Evolutionary conservation across 352 stramenopile genomes (phyloP), one percentile per base, ranked within the genome.

Genomic region (Globisporangium sylvaticum): DNA sequence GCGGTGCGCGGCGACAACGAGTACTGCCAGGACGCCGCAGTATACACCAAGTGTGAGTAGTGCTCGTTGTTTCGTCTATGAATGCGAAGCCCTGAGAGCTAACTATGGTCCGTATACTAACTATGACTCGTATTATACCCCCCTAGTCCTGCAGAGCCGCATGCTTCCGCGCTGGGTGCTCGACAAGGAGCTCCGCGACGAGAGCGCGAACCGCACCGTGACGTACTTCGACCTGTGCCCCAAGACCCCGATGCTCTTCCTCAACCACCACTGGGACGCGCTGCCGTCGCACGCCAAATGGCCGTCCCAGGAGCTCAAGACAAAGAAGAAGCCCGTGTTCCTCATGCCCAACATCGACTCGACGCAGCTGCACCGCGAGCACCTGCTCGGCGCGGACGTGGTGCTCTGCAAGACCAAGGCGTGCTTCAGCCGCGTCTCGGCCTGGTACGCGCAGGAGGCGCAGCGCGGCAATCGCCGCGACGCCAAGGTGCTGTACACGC

Each of bases 11-110:
- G 72, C 22, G 71, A 88, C 29, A 81, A 81, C 34, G 61, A 52
- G 15, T 92, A 91, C 68, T 92, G 84, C 72, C 80, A 92, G 65
- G 84, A 92, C 60, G 78, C 75, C 1, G 76, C 84, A 44, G 82
- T 76, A 4, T 92, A 91, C 69, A 76, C 79, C 48, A 89, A 90
- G 64, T 87, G 81, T 88, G 77, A 18, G 65, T 72, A 14, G 65
- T 72, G 42, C 15, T 24, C 12, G 9, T 58, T 55, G 48, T 29
- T 27, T 55, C n/a, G 42, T 50, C 10, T 22, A 6, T 50, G 42
- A 48, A 22, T 48, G 34, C 34, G 9, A 42, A 14, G 34, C 7
- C 12, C 34, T 42, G 34, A 9, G 8, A 44, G 14, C 20, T 48
- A 27, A 37, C 46, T 15, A 14, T 32, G 50, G n/a, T n/a, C n/a